These are phyloP conservation scores for Kodamaea alishanica DNA, from an alignment of 1,139 yeast species.

Conservation along the genomic window DNA sequence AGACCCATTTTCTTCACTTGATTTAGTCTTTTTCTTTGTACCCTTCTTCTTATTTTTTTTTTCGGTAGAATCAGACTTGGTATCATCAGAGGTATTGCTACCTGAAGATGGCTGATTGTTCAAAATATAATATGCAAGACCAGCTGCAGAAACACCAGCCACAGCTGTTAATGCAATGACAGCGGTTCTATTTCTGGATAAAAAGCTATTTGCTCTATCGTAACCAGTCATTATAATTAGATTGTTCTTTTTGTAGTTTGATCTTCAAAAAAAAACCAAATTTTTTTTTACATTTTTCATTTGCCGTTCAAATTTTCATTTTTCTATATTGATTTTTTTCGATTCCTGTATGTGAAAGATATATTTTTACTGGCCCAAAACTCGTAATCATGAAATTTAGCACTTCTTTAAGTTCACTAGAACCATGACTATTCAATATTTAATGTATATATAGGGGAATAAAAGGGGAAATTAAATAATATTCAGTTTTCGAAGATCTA, in stretches of 20 bases:
- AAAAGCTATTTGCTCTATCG: slow-evolving; percentile 29
- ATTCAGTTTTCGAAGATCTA: not conserved
- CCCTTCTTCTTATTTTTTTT: slow-evolving; percentile 36
- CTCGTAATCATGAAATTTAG: not conserved
- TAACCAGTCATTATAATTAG: slow-evolving; percentile 6
- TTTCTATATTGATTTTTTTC: not conserved
- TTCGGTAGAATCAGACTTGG: slow-evolving; percentile 10
- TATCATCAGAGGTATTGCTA: slow-evolving; percentile 14
- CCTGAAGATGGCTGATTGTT: slow-evolving; percentile 33
- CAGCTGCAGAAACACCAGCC: slow-evolving; percentile 60
- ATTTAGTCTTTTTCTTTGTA: slow-evolving; percentile 39
- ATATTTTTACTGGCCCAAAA: not conserved
- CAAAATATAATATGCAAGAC: slow-evolving; percentile 48
- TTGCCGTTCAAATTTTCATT: slow-evolving; percentile 5
- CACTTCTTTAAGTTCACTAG: not conserved
- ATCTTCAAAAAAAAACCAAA: slow-evolving; percentile 1
- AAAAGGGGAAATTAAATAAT: too few relatives aligned
- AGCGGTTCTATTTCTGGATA: slow-evolving; percentile 50
- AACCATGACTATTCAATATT: too few relatives aligned
- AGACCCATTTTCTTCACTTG: slow-evolving; percentile 16
- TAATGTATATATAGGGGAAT: too few relatives aligned
- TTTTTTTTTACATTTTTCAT: slow-evolving; percentile 1
- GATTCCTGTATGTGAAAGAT: not conserved
- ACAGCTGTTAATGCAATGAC: slow-evolving; percentile 58
- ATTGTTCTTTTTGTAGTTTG: not conserved